Percentiles rank a stretch among this genome's conserved stretches.
Conservation (phyloP, 2,329 filamentous ascomycete species). For the Calycina herbarum region DNA sequence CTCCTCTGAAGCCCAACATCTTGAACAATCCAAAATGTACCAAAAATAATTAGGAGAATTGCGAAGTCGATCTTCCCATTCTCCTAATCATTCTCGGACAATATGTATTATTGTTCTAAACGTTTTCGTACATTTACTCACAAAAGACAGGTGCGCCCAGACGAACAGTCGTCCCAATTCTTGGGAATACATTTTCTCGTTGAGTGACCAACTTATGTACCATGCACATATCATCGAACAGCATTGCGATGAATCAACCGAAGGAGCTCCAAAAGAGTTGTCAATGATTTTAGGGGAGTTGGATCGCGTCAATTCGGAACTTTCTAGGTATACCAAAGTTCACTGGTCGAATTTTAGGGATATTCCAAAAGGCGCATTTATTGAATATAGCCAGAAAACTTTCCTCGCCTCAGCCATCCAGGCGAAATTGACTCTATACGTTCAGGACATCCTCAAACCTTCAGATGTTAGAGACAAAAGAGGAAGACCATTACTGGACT, state of each 20-base stretch:
- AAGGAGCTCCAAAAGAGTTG: background rate
- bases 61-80: too few species aligned
- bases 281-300: background rate
- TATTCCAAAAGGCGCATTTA: background rate
- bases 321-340: background rate
- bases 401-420: background rate
- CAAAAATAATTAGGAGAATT: too few species aligned
- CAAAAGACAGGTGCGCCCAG: too few species aligned
- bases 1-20: too few species aligned
- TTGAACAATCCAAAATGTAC: too few species aligned
- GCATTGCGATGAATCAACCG: background rate
- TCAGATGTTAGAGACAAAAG: background rate
- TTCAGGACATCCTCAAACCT: background rate
- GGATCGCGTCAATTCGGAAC: background rate
- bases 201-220: background rate
- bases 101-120: too few species aligned
- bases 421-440: background rate
- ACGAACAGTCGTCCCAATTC: too few species aligned
- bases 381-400: background rate
- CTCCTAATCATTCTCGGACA: too few species aligned
- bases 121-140: too few species aligned
- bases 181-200: background rate
- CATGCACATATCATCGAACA: background rate
- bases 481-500: background rate
- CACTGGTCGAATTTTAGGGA: background rate